phyloP scores from a whole-genome alignment of 2,329 filamentous ascomycete genomes.

The Botryotinia calthae region DNA sequence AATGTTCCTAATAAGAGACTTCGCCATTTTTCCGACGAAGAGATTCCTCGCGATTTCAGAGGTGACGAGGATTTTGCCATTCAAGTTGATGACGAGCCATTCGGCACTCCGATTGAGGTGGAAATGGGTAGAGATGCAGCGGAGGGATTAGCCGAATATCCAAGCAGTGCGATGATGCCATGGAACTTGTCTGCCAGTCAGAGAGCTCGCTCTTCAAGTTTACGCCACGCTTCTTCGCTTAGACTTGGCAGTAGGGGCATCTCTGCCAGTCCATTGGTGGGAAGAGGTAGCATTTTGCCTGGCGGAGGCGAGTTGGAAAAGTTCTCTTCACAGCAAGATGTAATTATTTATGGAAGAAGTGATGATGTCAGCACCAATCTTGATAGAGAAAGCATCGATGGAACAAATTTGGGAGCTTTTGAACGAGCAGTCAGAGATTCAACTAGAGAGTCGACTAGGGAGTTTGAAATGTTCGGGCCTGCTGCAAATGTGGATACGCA shows the following conservation, averaged over 20 bases:
- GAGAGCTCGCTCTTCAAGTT: slow-evolving; percentile 40
- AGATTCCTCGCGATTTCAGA: slow-evolving; percentile 27
- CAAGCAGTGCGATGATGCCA: slow-evolving; percentile 59
- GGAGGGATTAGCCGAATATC: slow-evolving; percentile 64
- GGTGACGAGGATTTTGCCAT: slow-evolving; percentile 40
- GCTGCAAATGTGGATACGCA: slow-evolving; percentile 47
- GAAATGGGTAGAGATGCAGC: slow-evolving; percentile 70
- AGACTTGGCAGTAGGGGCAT: slow-evolving; percentile 46
- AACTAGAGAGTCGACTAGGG: slow-evolving; percentile 27
- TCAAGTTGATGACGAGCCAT: slow-evolving; percentile 42
- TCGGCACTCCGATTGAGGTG: slow-evolving; percentile 44
- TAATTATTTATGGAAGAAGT: slow-evolving; percentile 1
- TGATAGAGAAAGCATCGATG: neutral
- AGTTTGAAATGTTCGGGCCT: slow-evolving; percentile 46
- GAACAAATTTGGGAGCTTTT: neutral
- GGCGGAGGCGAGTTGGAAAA: slow-evolving; percentile 29
- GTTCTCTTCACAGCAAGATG: slow-evolving; percentile 25
- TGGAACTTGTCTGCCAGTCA: slow-evolving; percentile 62
- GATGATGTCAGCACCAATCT: slow-evolving; percentile 1
- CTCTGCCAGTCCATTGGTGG: slow-evolving; percentile 60
- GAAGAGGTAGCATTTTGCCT: slow-evolving; percentile 42
- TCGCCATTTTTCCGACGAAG: slow-evolving; percentile 30
- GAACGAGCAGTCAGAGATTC: slow-evolving; percentile 18
- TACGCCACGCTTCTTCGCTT: slow-evolving; percentile 24
- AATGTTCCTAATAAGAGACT: neutral